Conservation (phyloP, 2,329 filamentous ascomycete species). For the Tricladium varicosporioides region DNA sequence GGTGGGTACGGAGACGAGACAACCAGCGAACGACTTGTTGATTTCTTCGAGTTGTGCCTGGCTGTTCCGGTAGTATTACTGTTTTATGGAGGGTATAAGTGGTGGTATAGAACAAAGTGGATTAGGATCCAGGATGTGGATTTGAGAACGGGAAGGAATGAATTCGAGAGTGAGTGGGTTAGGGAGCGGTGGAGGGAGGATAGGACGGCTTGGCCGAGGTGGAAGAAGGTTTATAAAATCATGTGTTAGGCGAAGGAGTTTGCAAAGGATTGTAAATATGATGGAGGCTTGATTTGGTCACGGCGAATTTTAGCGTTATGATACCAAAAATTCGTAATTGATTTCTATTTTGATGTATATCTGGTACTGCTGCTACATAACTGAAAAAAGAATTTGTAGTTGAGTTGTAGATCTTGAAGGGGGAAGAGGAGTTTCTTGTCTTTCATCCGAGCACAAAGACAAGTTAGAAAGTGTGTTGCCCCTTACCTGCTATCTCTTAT, state of each 20-base stretch:
- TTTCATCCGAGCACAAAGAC: too few relatives aligned
- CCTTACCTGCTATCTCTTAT: too few relatives aligned
- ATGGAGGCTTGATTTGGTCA: too few relatives aligned
- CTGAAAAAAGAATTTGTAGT: too few relatives aligned
- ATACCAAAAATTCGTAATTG: too few relatives aligned
- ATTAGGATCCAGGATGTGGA: constrained; percentile 76
- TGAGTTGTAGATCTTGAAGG: too few relatives aligned
- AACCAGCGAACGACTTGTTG: constrained; percentile 47
- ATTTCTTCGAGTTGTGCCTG: constrained; percentile 73
- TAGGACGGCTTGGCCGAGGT: constrained; percentile 65
- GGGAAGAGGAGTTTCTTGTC: too few relatives aligned
- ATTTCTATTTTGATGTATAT: too few relatives aligned
- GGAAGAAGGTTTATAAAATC: constrained; percentile 74
- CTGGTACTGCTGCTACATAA: too few relatives aligned
- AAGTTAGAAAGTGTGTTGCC: too few relatives aligned
- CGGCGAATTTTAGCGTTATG: too few relatives aligned
- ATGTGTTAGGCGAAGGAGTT: constrained; percentile 52
- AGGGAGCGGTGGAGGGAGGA: constrained; percentile 78
- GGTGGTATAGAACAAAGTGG: constrained; percentile 68
- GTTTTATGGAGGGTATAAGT: constrained; percentile 75
- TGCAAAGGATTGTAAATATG: too few relatives aligned
- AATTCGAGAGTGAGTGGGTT: constrained; percentile 76
- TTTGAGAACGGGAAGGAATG: constrained; percentile 77
- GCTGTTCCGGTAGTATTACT: constrained; percentile 64
- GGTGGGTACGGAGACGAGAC: constrained; percentile 46